Evolutionary conservation across 2,329 filamentous ascomycete genomes (phyloP).

Genomic region (Myotisia sp.): DNA sequence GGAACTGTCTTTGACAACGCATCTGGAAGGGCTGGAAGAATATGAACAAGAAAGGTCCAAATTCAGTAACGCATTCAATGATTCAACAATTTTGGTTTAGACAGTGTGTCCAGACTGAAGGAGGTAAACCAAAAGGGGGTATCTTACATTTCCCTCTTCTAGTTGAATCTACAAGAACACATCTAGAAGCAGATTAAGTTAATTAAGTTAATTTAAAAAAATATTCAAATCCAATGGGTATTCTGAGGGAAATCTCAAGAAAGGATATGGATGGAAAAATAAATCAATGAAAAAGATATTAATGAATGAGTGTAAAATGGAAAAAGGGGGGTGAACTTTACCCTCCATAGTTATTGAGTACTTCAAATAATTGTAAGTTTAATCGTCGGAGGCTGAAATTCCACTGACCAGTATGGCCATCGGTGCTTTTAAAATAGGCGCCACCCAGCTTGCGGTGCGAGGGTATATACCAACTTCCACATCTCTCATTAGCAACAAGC

Average conservation of each 20-base stretch:
- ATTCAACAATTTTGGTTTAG: neutral
- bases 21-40: slow-evolving; percentile 62
- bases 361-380: slow-evolving; percentile 64
- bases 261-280: too few relatives aligned
- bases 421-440: slow-evolving; percentile 95
- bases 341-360: slow-evolving; percentile 55
- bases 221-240: too few relatives aligned
- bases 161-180: slow-evolving; percentile 83
- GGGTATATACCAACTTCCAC: slow-evolving; percentile 85
- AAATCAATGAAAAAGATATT: too few relatives aligned
- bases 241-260: too few relatives aligned
- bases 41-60: slow-evolving; percentile 1
- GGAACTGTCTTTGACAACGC: slow-evolving; percentile 87
- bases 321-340: slow-evolving; percentile 27
- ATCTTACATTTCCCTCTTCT: slow-evolving; percentile 63
- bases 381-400: slow-evolving; percentile 70
- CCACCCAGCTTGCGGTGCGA: slow-evolving; percentile 52
- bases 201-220: too few relatives aligned
- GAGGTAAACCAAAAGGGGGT: neutral
- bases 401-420: slow-evolving; percentile 86
- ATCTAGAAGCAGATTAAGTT: slow-evolving; percentile 18
- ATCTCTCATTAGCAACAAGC: slow-evolving; percentile 82
- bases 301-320: too few relatives aligned
- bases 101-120: neutral
- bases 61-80: neutral